A percentile compares a stretch with the other conserved stretches of the same genome.
phyloP scores from a whole-genome alignment of 352 stramenopile genomes.

The Pythium biforme region DNA sequence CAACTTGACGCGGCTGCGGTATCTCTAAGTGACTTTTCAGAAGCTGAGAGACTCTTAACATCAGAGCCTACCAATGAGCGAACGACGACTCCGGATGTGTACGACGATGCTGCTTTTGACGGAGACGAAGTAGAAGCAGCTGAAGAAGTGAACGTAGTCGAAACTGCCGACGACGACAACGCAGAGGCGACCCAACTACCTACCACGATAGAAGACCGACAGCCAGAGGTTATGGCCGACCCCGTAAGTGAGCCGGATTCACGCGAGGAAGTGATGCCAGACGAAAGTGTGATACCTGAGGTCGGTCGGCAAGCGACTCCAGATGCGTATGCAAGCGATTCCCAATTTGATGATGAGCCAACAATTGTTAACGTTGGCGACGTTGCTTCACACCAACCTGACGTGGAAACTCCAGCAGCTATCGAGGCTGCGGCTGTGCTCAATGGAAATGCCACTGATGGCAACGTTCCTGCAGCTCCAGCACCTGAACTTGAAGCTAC shows the following conservation, averaged over 20 bases:
- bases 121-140: neutral
- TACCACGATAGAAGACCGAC: neutral
- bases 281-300: neutral
- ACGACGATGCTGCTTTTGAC: constrained; percentile 7
- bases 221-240: neutral
- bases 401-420: neutral
- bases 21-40: too few species aligned
- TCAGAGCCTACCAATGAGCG: neutral
- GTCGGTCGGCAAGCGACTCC: neutral
- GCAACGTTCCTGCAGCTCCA: too few species aligned
- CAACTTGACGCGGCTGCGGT: neutral
- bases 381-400: neutral
- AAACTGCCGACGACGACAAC: neutral
- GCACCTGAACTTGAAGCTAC: too few species aligned
- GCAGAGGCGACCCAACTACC: neutral
- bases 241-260: neutral
- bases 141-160: neutral
- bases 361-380: neutral
- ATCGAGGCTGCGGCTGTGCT: neutral
- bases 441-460: neutral
- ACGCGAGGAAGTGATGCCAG: neutral
- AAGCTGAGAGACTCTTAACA: neutral
- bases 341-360: constrained; percentile 1
- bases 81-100: neutral
- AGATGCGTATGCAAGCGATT: constrained; percentile 6